Evolutionary conservation across 768 basidiomycete species (phyloP).

Genomic region (Agrocybe pediades): DNA sequence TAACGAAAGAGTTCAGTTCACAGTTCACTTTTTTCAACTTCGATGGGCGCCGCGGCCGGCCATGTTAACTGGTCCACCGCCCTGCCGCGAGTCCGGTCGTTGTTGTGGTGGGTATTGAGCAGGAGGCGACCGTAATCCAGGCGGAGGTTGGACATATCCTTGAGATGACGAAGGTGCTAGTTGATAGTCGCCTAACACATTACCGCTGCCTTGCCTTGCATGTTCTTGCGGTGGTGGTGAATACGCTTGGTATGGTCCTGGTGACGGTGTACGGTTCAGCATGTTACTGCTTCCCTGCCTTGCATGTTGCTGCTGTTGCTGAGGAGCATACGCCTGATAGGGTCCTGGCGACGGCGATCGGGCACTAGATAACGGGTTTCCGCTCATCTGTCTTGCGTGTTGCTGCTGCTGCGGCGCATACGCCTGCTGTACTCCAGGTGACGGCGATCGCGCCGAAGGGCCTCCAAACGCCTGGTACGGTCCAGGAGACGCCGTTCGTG

Average conservation of each 20-base stretch:
- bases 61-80: slow-evolving; percentile 32
- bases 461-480: slow-evolving; percentile 21
- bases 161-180: slow-evolving; percentile 13
- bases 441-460: slow-evolving; percentile 14
- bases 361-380: slow-evolving; percentile 14
- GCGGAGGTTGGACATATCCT: slow-evolving; percentile 15
- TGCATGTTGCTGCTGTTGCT: slow-evolving; percentile 18
- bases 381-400: slow-evolving; percentile 20
- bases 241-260: slow-evolving; percentile 2
- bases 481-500: slow-evolving; percentile 20
- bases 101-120: slow-evolving; percentile 29
- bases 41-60: slow-evolving; percentile 43
- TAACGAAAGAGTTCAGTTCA: too few relatives aligned
- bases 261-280: slow-evolving; percentile 10
- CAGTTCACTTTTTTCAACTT: slow-evolving; percentile 15
- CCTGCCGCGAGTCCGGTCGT: slow-evolving; percentile 28
- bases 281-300: slow-evolving; percentile 21
- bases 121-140: slow-evolving; percentile 18
- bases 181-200: neutral
- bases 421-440: slow-evolving; percentile 23
- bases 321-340: slow-evolving; percentile 17
- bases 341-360: slow-evolving; percentile 21
- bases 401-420: slow-evolving; percentile 20
- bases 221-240: neutral
- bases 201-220: slow-evolving; percentile 3